Evolutionary conservation across 306 rosid genomes (phyloP).

Genomic region (Malus asiatica): DNA sequence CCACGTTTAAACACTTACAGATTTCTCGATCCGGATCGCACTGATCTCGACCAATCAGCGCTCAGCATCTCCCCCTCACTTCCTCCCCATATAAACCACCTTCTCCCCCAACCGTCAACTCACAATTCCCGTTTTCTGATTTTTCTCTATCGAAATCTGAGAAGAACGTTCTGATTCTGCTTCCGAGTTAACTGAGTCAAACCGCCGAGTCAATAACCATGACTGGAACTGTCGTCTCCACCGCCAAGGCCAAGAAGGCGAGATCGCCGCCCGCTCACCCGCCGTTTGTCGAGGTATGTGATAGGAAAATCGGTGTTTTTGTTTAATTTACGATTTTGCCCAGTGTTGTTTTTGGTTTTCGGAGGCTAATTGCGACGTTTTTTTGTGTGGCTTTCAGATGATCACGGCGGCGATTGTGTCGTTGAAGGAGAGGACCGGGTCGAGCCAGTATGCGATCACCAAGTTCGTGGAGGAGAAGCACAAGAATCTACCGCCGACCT

Average conservation of each 20-base stretch:
- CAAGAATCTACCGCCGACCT: constrained; percentile 46
- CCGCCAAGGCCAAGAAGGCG: constrained; percentile 22
- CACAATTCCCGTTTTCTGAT: background rate
- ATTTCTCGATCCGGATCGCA: constrained; percentile 25
- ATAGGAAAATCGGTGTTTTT: background rate
- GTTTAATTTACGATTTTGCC: background rate
- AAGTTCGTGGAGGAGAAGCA: constrained; percentile 42
- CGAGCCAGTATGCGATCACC: constrained; percentile 46
- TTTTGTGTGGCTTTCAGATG: constrained; percentile 20
- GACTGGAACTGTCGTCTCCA: background rate
- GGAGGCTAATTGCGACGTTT: background rate
- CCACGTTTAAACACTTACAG: background rate
- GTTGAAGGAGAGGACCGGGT: constrained; percentile 38
- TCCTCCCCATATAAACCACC: constrained; percentile 14
- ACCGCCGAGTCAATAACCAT: background rate
- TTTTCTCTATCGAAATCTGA: background rate
- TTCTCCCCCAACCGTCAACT: background rate
- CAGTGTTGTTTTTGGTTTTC: background rate
- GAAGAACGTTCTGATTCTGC: too few species aligned
- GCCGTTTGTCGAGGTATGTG: constrained; percentile 24
- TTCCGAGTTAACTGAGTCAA: background rate
- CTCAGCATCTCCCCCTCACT: background rate
- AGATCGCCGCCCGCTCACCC: constrained; percentile 29
- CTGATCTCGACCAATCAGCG: constrained; percentile 22
- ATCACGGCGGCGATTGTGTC: constrained; percentile 35